Evolutionary conservation across 768 basidiomycete species (phyloP).

Genomic region (Hysterangium stoloniferum): DNA sequence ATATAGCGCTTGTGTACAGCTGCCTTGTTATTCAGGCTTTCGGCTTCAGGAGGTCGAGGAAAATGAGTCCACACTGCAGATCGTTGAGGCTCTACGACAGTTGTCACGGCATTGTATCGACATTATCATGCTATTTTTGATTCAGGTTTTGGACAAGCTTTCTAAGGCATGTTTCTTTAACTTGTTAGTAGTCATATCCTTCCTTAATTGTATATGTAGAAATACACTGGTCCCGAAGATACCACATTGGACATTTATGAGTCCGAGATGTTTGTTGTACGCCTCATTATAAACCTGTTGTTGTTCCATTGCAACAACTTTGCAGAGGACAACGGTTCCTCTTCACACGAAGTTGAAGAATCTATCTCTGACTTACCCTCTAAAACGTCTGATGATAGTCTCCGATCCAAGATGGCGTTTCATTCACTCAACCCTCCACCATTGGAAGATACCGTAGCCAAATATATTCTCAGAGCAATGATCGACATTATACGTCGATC

Average conservation of each 20-base stretch:
- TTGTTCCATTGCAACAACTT: slow-evolving; percentile 5
- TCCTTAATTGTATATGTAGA: slow-evolving; percentile 1
- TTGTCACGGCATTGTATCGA: slow-evolving; percentile 71
- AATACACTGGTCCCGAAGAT: background rate
- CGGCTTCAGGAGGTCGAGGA: slow-evolving; percentile 65
- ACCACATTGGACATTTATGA: background rate
- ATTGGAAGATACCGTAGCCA: slow-evolving; percentile 1
- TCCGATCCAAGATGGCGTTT: background rate
- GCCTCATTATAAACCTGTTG: background rate
- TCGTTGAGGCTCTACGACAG: slow-evolving; percentile 73
- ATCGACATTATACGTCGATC: background rate
- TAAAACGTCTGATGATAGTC: slow-evolving; percentile 1
- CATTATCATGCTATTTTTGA: slow-evolving; percentile 71
- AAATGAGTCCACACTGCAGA: slow-evolving; percentile 67
- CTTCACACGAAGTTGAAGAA: background rate
- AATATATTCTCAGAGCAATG: slow-evolving; percentile 1
- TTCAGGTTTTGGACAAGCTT: slow-evolving; percentile 70
- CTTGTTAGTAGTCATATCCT: slow-evolving; percentile 6
- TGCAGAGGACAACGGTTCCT: background rate
- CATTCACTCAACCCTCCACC: background rate
- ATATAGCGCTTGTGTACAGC: slow-evolving; percentile 36
- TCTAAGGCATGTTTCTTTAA: slow-evolving; percentile 46
- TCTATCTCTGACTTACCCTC: background rate
- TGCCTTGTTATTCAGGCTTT: slow-evolving; percentile 79
- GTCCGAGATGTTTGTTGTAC: slow-evolving; percentile 5